Evolutionary conservation across 2,329 filamentous ascomycete genomes (phyloP).

Genomic region (Cladobotryum mycophilum): DNA sequence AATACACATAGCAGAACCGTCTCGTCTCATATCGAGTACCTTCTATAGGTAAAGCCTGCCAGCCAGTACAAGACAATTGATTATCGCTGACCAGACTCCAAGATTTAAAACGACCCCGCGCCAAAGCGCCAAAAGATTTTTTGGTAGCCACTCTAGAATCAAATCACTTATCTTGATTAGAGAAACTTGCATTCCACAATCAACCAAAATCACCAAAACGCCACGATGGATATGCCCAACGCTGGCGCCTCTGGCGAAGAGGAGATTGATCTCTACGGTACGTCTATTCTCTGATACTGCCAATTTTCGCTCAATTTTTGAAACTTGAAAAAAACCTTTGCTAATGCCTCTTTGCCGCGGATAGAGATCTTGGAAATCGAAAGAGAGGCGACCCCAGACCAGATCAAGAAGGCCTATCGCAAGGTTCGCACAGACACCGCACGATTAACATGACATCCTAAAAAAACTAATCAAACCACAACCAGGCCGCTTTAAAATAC

Average conservation of each 20-base stretch:
- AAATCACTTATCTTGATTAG: no score
- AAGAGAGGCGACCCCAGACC: conserved; percentile 63
- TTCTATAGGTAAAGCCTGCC: no score
- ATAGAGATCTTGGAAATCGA: conserved; percentile 74
- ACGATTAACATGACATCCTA: neutral
- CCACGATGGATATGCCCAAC: conserved; percentile 22
- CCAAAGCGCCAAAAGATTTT: no score
- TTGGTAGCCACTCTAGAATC: no score
- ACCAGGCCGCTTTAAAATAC: conserved; percentile 75
- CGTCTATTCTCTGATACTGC: conserved; percentile 12
- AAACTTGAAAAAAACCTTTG: neutral
- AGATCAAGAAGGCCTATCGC: conserved; percentile 94
- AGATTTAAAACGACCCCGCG: no score
- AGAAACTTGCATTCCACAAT: no score
- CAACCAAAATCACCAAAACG: conserved; percentile 1
- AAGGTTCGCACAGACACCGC: conserved; percentile 53
- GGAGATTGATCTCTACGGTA: conserved; percentile 58
- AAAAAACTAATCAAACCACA: neutral
- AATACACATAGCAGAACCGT: no score
- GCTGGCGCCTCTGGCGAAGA: conserved; percentile 22
- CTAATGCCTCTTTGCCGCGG: conserved; percentile 7
- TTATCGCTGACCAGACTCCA: no score
- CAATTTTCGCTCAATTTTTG: no score
- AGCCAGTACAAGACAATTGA: no score
- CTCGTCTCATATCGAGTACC: no score